Base-by-base conservation (phyloP, 1,139 yeast genomes). In the Lodderomyces pseudojiufengensis region DNA sequence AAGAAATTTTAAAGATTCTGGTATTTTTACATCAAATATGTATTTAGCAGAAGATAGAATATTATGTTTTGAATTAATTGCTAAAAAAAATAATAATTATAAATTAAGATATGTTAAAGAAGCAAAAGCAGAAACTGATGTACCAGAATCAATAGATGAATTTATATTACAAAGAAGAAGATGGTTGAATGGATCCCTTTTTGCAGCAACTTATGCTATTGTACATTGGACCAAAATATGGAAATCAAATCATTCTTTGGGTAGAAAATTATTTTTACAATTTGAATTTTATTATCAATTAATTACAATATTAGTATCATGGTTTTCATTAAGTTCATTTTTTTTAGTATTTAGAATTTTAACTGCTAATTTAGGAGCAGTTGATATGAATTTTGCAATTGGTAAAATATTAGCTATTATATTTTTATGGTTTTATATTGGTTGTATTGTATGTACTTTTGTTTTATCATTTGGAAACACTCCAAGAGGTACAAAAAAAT, bases 1-100 rank as follows among this genome's bases (percentile, higher is more conserved):
- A 42, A 57, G 61, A 35, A 68, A 68, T 45, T 65, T 57, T 49
- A 61, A 64, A 40, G 72, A 70, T 43, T 70, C 70, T 1, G 92
- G 92, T 13, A 76, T 84, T 33, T 84, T 84, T 61, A 81, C 85
- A 22, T 80, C 87, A 13, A 84, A 84, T 59, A 81, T 84, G 94
- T 84, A 84, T 57, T 71, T 84, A 41, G 95, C 95, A 6, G 95
- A 84, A 57, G 95, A 84, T 57, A 73, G 95, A 53, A 84, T 84
- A 41, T 65, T 84, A 49, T 84, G 94, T 65, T 84, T 81, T 59
- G 94, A 84, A 57, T 69, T 84, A 38, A 86, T 84, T 23, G 86
- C 92, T n/a, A 84, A 84, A 49, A 63, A 66, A 34, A 61, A 70
- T 29, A 69, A 75, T 42, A 64, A 73, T 39, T 84, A 87, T 74